Percentiles rank a stretch among this genome's conserved stretches.
Conservation (phyloP, 208 protist species). For the Perkinsela sp. region DNA sequence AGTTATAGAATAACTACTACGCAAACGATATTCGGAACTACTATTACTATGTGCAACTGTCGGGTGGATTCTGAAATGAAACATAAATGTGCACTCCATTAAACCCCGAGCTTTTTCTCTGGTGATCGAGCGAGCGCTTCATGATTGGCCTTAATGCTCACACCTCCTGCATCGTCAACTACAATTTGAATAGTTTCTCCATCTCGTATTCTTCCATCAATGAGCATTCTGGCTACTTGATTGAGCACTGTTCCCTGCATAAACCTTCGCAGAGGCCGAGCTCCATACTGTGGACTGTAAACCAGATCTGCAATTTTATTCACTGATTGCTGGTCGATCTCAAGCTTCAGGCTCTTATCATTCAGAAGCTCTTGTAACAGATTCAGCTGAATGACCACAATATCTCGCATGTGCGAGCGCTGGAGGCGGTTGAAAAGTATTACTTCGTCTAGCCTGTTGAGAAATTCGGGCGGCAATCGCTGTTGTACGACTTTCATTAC, state of each 20-base stretch:
- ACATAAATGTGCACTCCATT: too few relatives aligned
- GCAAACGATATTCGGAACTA: too few relatives aligned
- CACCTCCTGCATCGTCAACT: slow-evolving; percentile 11
- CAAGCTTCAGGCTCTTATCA: slow-evolving; percentile 49
- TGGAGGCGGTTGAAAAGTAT: slow-evolving; percentile 78
- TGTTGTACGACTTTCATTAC: slow-evolving; percentile 61
- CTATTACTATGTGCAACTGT: too few relatives aligned
- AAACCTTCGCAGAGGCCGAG: slow-evolving; percentile 68
- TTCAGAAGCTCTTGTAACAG: slow-evolving; percentile 28
- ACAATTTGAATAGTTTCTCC: slow-evolving; percentile 20
- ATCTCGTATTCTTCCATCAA: slow-evolving; percentile 38
- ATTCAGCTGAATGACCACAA: slow-evolving; percentile 65
- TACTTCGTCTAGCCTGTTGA: slow-evolving; percentile 93
- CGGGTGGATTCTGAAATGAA: too few relatives aligned
- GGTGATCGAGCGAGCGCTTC: too few relatives aligned
- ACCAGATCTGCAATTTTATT: slow-evolving; percentile 38
- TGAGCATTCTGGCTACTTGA: slow-evolving; percentile 51
- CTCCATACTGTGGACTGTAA: slow-evolving; percentile 78
- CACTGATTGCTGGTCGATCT: slow-evolving; percentile 20
- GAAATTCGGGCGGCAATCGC: slow-evolving; percentile 83
- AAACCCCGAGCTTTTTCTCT: too few relatives aligned
- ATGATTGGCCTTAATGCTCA: slow-evolving; percentile 30
- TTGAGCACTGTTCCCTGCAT: slow-evolving; percentile 71
- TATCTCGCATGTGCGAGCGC: slow-evolving; percentile 31
- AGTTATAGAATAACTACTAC: too few relatives aligned